These are phyloP conservation scores for Lactarius trivialis DNA, from an alignment of 768 basidiomycete genomes.

Conservation along the genomic window DNA sequence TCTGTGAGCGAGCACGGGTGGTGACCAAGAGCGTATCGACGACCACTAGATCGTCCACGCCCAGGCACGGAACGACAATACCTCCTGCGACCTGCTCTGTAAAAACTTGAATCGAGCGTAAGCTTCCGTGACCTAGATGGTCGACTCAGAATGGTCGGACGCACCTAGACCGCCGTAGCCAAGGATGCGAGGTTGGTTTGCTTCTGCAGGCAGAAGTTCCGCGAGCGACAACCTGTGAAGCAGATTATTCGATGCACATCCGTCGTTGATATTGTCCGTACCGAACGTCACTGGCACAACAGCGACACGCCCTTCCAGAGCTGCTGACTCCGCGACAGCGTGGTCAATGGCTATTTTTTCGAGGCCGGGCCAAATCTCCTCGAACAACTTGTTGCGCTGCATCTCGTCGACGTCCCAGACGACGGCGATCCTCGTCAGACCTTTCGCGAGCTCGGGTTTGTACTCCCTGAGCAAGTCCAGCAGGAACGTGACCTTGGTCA, in stretches of 20 bases:
- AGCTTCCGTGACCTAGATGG: neutral
- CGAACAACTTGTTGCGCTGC: conserved; percentile 47
- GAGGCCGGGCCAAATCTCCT: conserved; percentile 66
- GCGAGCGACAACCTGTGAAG: conserved; percentile 73
- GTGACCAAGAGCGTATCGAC: conserved; percentile 86
- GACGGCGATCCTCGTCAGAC: conserved; percentile 57
- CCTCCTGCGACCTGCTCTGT: conserved; percentile 87
- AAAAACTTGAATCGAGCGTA: conserved; percentile 32
- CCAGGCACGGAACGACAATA: conserved; percentile 81
- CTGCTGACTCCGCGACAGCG: conserved; percentile 84
- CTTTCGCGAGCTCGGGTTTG: conserved; percentile 64
- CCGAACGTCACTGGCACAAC: conserved; percentile 89
- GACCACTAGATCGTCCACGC: conserved; percentile 84
- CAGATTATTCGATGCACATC: neutral
- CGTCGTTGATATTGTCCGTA: conserved; percentile 34
- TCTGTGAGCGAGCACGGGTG: conserved; percentile 82
- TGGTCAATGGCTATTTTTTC: conserved; percentile 88
- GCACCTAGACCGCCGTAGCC: conserved; percentile 68
- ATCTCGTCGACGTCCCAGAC: conserved; percentile 44
- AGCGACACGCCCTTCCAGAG: conserved; percentile 70
- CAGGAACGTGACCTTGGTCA: conserved; percentile 59
- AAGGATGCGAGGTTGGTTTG: conserved; percentile 78
- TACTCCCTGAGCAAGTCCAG: conserved; percentile 67
- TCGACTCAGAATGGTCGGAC: conserved; percentile 24
- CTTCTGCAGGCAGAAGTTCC: conserved; percentile 79